phyloP scores from a whole-genome alignment of 371 early-diverging fungal species.

The Mortierella sp. region DNA sequence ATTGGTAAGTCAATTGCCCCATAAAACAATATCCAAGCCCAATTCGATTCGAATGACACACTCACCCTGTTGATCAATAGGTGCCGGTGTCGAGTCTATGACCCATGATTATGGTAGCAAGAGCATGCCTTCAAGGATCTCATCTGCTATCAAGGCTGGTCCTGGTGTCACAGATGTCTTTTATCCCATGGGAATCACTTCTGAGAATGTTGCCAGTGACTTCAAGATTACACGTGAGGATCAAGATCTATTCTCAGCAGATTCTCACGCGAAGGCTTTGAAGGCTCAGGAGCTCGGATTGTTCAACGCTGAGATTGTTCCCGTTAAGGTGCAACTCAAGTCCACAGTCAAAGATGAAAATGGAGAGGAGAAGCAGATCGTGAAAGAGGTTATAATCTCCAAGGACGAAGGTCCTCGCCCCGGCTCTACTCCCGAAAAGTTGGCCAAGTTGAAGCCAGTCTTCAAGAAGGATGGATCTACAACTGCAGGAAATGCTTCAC shows the following conservation, averaged over 20 bases:
- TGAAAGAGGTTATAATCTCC: constrained; percentile 71
- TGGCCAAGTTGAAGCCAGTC: constrained; percentile 92
- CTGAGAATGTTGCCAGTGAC: constrained; percentile 95
- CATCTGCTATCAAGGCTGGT: constrained; percentile 76
- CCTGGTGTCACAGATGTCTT: constrained; percentile 84
- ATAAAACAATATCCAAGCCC: background rate
- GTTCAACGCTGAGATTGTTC: constrained; percentile 95
- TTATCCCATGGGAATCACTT: constrained; percentile 93
- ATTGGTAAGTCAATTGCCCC: constrained; percentile 31
- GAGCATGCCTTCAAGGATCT: constrained; percentile 65
- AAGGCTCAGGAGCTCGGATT: constrained; percentile 92
- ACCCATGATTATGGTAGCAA: constrained; percentile 50
- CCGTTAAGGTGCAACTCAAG: constrained; percentile 80
- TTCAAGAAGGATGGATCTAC: constrained; percentile 91
- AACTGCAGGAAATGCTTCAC: constrained; percentile 98
- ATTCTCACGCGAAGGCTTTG: constrained; percentile 84
- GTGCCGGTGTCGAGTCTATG: constrained; percentile 59
- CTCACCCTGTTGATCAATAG: constrained; percentile 2
- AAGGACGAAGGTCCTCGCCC: constrained; percentile 96
- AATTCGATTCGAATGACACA: background rate
- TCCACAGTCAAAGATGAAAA: constrained; percentile 65
- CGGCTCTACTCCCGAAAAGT: constrained; percentile 81
- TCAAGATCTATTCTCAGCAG: constrained; percentile 91
- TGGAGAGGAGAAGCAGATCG: constrained; percentile 78
- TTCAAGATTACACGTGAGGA: constrained; percentile 86